Evolutionary conservation across 2,329 filamentous ascomycete genomes (phyloP).

Genomic region (Celoporthe dispersa): DNA sequence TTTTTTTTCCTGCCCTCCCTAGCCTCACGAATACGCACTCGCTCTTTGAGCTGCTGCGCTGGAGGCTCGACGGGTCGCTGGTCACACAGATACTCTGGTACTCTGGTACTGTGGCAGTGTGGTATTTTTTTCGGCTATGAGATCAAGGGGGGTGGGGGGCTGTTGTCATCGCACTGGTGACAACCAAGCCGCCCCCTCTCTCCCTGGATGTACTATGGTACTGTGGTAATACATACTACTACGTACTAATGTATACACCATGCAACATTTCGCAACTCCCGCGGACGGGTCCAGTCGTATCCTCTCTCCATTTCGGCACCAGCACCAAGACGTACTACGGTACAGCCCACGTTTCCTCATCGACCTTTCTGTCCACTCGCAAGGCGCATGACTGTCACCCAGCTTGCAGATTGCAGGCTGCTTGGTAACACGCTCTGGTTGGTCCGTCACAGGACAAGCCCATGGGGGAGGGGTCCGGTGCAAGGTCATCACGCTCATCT

Average conservation of each 20-base stretch:
- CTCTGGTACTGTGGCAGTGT: too few relatives aligned
- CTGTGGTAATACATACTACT: not conserved
- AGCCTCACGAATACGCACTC: not conserved
- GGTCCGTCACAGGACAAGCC: slow-evolving; percentile 13
- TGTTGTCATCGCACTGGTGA: slow-evolving; percentile 7
- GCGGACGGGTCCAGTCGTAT: not conserved
- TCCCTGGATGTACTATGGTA: not conserved
- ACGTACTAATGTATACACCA: not conserved
- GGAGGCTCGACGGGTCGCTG: not conserved
- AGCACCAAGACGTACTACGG: not conserved
- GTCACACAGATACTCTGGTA: not conserved
- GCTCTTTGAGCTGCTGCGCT: not conserved
- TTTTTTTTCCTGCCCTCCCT: not conserved
- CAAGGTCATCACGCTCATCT: slow-evolving; percentile 4
- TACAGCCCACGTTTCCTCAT: slow-evolving; percentile 1
- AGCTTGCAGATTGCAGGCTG: slow-evolving; percentile 5
- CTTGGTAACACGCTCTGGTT: slow-evolving; percentile 12
- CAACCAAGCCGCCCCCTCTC: not conserved
- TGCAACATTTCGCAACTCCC: slow-evolving; percentile 1
- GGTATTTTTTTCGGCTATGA: not conserved
- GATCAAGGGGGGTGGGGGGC: not conserved
- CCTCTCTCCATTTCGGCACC: slow-evolving; percentile 1
- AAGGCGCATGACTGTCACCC: not conserved
- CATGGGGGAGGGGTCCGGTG: not conserved
- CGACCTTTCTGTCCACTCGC: not conserved